phyloP scores from a whole-genome alignment of 345 rosid species.

The Pistacia vera region DNA sequence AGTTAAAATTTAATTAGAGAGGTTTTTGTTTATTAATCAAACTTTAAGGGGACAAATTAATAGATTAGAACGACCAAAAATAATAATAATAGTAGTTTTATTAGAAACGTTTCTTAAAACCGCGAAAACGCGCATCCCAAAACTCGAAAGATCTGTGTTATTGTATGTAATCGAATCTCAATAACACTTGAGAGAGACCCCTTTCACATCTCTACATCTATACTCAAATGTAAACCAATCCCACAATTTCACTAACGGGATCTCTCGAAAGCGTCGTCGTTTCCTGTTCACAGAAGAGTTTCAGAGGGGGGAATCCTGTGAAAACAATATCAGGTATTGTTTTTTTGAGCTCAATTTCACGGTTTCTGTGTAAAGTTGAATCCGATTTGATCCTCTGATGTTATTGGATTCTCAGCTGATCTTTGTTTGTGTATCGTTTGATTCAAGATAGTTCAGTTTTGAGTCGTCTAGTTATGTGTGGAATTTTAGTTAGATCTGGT shows the following conservation, averaged over 20 bases:
- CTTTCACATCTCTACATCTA: neutral
- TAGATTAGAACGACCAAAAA: neutral
- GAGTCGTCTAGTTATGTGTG: neutral
- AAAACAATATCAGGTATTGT: constrained; percentile 7
- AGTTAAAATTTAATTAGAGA: no score
- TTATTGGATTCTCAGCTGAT: constrained; percentile 5
- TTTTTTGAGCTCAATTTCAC: constrained; percentile 3
- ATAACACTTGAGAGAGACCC: neutral
- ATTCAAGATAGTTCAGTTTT: neutral
- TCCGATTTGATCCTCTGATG: neutral
- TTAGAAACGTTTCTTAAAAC: constrained; percentile 14
- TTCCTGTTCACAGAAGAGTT: neutral
- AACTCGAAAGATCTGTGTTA: constrained; percentile 10
- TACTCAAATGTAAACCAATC: constrained; percentile 3
- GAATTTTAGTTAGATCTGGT: constrained; percentile 15
- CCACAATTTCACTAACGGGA: constrained; percentile 1
- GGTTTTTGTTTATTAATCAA: no score
- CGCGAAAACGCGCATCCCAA: constrained; percentile 15
- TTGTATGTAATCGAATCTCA: constrained; percentile 2
- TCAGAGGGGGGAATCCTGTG: neutral
- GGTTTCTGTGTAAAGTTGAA: neutral
- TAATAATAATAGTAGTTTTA: neutral
- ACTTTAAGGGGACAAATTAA: no score
- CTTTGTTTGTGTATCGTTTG: neutral
- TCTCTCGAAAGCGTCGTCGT: neutral